Base-by-base conservation (phyloP, 2,329 filamentous ascomycete species). In the Nigrospora oryzae region DNA sequence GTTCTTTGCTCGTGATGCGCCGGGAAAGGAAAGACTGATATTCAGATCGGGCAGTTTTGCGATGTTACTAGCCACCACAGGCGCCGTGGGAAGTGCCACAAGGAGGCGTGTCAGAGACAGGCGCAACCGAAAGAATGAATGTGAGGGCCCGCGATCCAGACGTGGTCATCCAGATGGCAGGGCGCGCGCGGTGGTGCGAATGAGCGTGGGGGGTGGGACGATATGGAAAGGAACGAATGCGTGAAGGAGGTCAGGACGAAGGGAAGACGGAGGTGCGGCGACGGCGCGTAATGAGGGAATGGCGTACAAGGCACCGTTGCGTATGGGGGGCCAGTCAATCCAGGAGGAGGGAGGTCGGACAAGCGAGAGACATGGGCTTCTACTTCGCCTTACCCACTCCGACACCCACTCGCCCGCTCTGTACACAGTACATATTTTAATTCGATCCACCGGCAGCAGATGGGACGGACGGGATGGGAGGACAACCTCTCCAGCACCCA, bases 91-190 rank as follows among this genome's bases (percentile, higher is more conserved):
- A 28, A 28, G 51, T 52, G 41, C 46, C 40, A 51, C 49, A 47
- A 36, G 44, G 42, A 48, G 51, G 49, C 46, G 45, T 51, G 39
- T 34, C 30, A 28, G 23, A 28, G 23, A 28, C 23, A 28, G 7
- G 23, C 57, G 59, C 56, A 54, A 49, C 43, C 45, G 41, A 45
- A 37, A 42, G 49, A 56, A 56, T 49, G 56, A 60, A 53, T 48
- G 57, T 51, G 49, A 52, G 44, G 45, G 38, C 40, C 30, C 38
- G 50, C 51, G 51, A 51, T 54, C 52, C 46, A 53, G 55, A 46
- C 33, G 31, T 37, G 38, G 30, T 33, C 32, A 33, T 42, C 40
- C 40, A 42, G 40, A 16, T 36, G 36, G 36, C 40, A 35, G 40
- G 40, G 40, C 40, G 40, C 40, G 33, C 40, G 33, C 23, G 23